phyloP scores from a whole-genome alignment of 768 basidiomycete species.

The Leccinum ochraceum region DNA sequence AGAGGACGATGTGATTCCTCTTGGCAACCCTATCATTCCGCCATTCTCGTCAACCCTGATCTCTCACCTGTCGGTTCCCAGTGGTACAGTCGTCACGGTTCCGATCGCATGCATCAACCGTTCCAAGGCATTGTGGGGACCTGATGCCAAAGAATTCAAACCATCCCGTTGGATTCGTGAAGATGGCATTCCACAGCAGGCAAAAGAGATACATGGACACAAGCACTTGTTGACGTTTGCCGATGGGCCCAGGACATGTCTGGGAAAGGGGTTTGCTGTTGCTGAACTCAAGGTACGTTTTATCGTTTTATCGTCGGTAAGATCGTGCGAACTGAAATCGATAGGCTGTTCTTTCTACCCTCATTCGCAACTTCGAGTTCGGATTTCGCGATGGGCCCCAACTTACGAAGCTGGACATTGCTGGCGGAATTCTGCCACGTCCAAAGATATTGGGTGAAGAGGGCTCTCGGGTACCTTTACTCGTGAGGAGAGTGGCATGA shows the following conservation, averaged over 20 bases:
- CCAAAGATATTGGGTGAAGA: slow-evolving; percentile 34
- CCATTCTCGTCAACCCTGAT: slow-evolving; percentile 36
- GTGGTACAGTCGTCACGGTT: slow-evolving; percentile 47
- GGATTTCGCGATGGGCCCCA: slow-evolving; percentile 38
- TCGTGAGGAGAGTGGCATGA: neutral
- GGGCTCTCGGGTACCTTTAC: slow-evolving; percentile 16
- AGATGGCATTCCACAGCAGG: slow-evolving; percentile 27
- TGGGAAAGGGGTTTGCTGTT: slow-evolving; percentile 32
- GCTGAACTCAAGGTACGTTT: slow-evolving; percentile 27
- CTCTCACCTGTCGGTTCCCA: slow-evolving; percentile 43
- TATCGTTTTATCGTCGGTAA: neutral
- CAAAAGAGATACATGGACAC: slow-evolving; percentile 36
- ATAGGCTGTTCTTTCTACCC: slow-evolving; percentile 18
- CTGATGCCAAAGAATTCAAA: slow-evolving; percentile 54
- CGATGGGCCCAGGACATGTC: slow-evolving; percentile 32
- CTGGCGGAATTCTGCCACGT: slow-evolving; percentile 32
- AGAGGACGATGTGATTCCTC: slow-evolving; percentile 59
- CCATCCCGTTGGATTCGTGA: slow-evolving; percentile 62
- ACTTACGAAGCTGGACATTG: slow-evolving; percentile 30
- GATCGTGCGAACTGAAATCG: neutral
- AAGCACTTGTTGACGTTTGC: slow-evolving; percentile 31
- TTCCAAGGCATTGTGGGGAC: slow-evolving; percentile 59
- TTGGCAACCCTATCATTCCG: slow-evolving; percentile 46
- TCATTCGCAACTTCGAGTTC: slow-evolving; percentile 40
- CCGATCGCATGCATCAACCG: slow-evolving; percentile 51